A percentile compares a stretch with the other conserved stretches of the same genome.
These are phyloP conservation scores for Phtheirospermum japonicum DNA, from an alignment of 257 asterid genomes.

Conservation along the genomic window DNA sequence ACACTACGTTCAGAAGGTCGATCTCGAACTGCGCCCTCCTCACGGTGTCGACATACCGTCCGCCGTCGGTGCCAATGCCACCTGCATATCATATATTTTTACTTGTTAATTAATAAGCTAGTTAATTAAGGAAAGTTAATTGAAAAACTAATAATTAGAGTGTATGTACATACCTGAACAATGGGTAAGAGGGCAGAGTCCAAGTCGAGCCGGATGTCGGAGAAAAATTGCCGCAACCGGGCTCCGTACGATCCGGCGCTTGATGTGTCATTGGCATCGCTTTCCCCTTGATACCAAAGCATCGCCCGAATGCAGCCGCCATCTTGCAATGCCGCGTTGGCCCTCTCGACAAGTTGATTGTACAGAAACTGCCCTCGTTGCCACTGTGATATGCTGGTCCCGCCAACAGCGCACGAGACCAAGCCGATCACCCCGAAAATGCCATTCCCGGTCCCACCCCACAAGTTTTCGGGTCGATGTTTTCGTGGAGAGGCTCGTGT, in stretches of 20 bases:
- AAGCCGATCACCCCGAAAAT: conserved; percentile 50
- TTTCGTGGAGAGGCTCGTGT: conserved; percentile 40
- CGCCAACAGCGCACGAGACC: conserved; percentile 62
- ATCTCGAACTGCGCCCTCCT: too few species aligned
- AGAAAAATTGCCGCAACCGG: conserved; percentile 26
- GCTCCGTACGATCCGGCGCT: conserved; percentile 17
- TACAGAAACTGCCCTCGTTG: conserved; percentile 26
- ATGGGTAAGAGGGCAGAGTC: conserved; percentile 32
- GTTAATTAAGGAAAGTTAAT: too few species aligned
- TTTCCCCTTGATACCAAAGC: too few species aligned
- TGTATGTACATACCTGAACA: conserved; percentile 33
- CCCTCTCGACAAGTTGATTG: conserved; percentile 31
- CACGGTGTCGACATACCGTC: too few species aligned
- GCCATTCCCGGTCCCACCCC: conserved; percentile 56
- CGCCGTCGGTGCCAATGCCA: too few species aligned
- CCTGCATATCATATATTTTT: too few species aligned
- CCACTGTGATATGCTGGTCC: conserved; percentile 40
- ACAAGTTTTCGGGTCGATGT: conserved; percentile 30
- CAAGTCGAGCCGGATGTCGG: conserved; percentile 37
- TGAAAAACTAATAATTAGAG: too few species aligned
- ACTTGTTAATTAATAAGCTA: neutral
- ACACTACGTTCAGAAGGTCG: too few species aligned
- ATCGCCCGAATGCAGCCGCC: conserved; percentile 22
- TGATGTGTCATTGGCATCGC: too few species aligned
- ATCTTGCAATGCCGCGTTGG: too few species aligned